phyloP scores from a whole-genome alignment of 352 stramenopile species.

The Phytopythium boreale region DNA sequence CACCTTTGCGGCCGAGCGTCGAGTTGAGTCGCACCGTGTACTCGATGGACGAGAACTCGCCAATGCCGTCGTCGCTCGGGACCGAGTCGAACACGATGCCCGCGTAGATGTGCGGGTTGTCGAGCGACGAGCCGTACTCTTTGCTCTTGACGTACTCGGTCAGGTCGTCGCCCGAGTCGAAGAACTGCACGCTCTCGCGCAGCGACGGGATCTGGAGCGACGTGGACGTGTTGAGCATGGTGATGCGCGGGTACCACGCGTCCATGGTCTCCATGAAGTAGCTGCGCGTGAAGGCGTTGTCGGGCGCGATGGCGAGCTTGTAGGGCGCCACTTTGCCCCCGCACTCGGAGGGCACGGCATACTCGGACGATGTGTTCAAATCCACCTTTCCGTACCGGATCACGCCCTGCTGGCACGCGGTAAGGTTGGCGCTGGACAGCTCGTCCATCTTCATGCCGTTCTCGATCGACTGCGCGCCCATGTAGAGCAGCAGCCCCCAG shows the following conservation, averaged over 20 bases:
- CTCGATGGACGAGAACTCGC: conserved; percentile 33
- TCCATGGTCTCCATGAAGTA: conserved; percentile 52
- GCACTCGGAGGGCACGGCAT: conserved; percentile 30
- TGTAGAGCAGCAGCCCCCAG: conserved; percentile 48
- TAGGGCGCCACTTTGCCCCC: conserved; percentile 41
- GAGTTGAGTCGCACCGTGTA: conserved; percentile 53
- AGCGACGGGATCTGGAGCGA: conserved; percentile 45
- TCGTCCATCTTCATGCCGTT: conserved; percentile 38
- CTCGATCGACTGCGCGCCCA: conserved; percentile 40
- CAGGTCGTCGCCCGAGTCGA: conserved; percentile 34
- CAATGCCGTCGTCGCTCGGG: conserved; percentile 28
- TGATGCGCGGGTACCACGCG: conserved; percentile 55
- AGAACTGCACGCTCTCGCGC: conserved; percentile 61
- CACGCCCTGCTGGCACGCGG: background rate
- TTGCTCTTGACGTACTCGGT: conserved; percentile 48
- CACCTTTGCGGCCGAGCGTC: conserved; percentile 22
- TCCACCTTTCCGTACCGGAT: conserved; percentile 21
- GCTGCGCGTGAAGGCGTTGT: conserved; percentile 48
- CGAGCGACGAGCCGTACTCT: conserved; percentile 40
- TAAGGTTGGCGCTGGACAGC: conserved; percentile 25
- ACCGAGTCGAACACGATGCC: conserved; percentile 60
- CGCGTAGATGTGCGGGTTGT: conserved; percentile 55
- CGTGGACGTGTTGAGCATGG: conserved; percentile 18
- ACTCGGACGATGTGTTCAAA: conserved; percentile 29
- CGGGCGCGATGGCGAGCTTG: conserved; percentile 52